These are phyloP conservation scores for Penicillium griseofulvum DNA, from an alignment of 2,329 filamentous ascomycete genomes.

Conservation along the genomic window DNA sequence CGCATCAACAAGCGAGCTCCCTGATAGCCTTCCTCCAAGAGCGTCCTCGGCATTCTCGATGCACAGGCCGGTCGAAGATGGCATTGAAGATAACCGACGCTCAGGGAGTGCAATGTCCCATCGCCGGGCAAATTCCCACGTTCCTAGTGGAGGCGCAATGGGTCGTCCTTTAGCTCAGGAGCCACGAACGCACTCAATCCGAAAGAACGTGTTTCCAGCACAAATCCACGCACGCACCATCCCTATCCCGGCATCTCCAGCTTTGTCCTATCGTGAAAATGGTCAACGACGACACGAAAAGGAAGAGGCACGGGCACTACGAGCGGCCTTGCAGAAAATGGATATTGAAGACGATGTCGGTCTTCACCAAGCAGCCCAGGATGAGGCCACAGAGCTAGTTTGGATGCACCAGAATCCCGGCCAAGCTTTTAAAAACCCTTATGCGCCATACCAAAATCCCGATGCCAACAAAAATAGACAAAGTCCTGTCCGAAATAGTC, in stretches of 20 bases:
- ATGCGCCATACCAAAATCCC: constrained; percentile 47
- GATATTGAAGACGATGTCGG: constrained; percentile 55
- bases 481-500: constrained; percentile 30
- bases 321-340: constrained; percentile 58
- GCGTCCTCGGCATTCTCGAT: constrained; percentile 46
- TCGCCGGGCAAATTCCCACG: constrained; percentile 33
- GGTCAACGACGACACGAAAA: constrained; percentile 56
- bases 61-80: constrained; percentile 24
- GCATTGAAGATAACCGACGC: constrained; percentile 32
- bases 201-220: constrained; percentile 39
- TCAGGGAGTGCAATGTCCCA: constrained; percentile 44
- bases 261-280: constrained; percentile 53
- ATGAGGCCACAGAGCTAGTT: constrained; percentile 64
- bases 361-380: constrained; percentile 57
- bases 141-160: constrained; percentile 27
- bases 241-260: constrained; percentile 33
- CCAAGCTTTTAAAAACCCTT: constrained; percentile 49
- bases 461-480: constrained; percentile 44
- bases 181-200: constrained; percentile 31
- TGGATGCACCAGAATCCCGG: constrained; percentile 60
- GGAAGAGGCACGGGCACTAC: constrained; percentile 56
- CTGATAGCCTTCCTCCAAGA: constrained; percentile 38
- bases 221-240: constrained; percentile 32
- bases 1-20: constrained; percentile 22
- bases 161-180: constrained; percentile 43